Evolutionary conservation across 345 rosid species (phyloP).

Genomic region (Populus deltoides): DNA sequence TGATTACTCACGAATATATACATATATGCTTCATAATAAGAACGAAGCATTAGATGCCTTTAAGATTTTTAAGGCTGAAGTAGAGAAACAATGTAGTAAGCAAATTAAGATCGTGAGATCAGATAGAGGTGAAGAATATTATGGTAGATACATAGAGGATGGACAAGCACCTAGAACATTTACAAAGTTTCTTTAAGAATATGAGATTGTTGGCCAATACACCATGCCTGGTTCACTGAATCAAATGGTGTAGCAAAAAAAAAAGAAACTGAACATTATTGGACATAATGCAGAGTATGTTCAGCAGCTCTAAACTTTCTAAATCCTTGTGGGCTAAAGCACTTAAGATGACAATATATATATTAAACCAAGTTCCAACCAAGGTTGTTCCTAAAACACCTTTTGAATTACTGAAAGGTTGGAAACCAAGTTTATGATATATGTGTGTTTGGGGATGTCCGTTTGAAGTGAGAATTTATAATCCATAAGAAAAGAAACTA

Average conservation of each 20-base stretch:
- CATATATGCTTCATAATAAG: conserved; percentile 2
- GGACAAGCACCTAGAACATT: not conserved
- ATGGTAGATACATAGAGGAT: not conserved
- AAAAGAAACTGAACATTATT: too few relatives aligned
- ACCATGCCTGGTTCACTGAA: not conserved
- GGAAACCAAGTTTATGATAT: too few relatives aligned
- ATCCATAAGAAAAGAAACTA: not conserved
- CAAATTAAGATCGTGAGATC: conserved; percentile 8
- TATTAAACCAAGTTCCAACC: too few relatives aligned
- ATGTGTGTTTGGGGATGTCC: too few relatives aligned
- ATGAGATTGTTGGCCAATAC: not conserved
- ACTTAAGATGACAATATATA: too few relatives aligned
- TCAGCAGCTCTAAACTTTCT: too few relatives aligned
- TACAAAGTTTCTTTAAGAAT: not conserved
- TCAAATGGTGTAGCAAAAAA: not conserved
- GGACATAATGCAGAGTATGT: too few relatives aligned
- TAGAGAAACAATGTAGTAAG: conserved; percentile 3
- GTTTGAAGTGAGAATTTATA: too few relatives aligned
- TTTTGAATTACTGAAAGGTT: too few relatives aligned
- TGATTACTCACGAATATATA: not conserved
- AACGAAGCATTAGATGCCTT: conserved; percentile 8
- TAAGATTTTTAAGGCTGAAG: conserved; percentile 10
- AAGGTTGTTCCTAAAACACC: too few relatives aligned
- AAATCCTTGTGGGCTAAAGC: too few relatives aligned
- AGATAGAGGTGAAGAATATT: not conserved